Conservation (phyloP, 495 filamentous ascomycete species). For the Hyaloscypha variabilis region DNA sequence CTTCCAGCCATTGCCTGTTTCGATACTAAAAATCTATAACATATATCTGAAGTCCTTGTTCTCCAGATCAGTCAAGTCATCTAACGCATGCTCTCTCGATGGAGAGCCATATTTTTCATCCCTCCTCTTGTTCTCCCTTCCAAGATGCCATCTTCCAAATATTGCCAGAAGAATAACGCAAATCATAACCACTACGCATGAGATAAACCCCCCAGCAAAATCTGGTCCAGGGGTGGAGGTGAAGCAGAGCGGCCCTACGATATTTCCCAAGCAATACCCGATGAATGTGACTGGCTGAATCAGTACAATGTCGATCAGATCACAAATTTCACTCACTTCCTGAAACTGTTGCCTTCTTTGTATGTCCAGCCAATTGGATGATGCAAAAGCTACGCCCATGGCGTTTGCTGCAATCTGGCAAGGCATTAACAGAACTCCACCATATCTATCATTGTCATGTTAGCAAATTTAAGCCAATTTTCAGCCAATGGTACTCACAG, state of each 20-base stretch:
- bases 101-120: neutral
- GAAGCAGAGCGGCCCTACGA: neutral
- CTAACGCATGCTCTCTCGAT: neutral
- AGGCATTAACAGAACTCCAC: neutral
- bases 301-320: neutral
- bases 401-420: neutral
- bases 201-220: neutral
- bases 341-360: neutral
- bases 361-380: neutral
- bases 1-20: no score
- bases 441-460: neutral
- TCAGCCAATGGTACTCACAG: neutral
- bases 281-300: neutral
- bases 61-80: neutral
- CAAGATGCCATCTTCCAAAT: neutral
- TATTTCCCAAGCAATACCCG: neutral
- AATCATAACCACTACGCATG: neutral
- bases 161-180: neutral
- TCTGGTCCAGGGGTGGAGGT: neutral
- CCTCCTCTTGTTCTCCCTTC: neutral
- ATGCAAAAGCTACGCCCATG: neutral
- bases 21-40: no score
- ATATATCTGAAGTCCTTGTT: neutral
- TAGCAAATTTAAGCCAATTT: neutral
- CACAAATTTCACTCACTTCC: neutral